These are phyloP conservation scores for Aspergillus neotritici DNA, from an alignment of 2,329 filamentous ascomycete genomes.

Conservation along the genomic window DNA sequence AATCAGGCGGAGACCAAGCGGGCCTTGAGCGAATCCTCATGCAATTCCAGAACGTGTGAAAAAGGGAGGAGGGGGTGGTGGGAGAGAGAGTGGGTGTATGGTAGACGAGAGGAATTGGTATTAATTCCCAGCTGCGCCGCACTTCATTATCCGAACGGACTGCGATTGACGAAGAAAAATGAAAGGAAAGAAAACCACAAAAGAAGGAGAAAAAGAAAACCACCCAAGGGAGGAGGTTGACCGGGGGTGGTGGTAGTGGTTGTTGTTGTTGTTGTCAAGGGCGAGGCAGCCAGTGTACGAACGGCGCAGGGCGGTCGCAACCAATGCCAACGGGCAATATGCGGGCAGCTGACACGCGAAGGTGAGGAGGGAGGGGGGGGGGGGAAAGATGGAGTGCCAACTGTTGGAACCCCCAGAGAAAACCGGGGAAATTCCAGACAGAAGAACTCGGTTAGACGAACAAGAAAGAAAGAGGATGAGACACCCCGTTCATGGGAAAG, in stretches of 20 bases:
- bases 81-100: background rate
- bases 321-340: slow-evolving; percentile 13
- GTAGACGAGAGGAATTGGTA: slow-evolving; percentile 15
- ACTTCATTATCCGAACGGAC: slow-evolving; percentile 22
- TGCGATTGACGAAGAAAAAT: slow-evolving; percentile 8
- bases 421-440: slow-evolving; percentile 13
- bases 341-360: slow-evolving; percentile 14
- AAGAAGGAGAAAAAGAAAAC: too few species aligned
- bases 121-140: slow-evolving; percentile 16
- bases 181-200: too few species aligned
- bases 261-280: slow-evolving; percentile 8
- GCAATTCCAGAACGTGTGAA: slow-evolving; percentile 12
- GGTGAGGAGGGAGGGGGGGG: slow-evolving; percentile 8
- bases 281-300: background rate
- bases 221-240: slow-evolving; percentile 8
- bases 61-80: too few species aligned
- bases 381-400: slow-evolving; percentile 5
- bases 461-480: slow-evolving; percentile 3
- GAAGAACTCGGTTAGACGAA: slow-evolving; percentile 7
- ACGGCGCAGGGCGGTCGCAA: slow-evolving; percentile 17
- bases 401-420: slow-evolving; percentile 15
- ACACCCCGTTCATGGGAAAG: slow-evolving; percentile 1
- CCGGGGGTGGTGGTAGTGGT: slow-evolving; percentile 10
- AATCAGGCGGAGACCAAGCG: slow-evolving; percentile 18
- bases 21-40: slow-evolving; percentile 10